phyloP scores from a whole-genome alignment of 2,329 filamentous ascomycete species.

The Penicillium concentricum region DNA sequence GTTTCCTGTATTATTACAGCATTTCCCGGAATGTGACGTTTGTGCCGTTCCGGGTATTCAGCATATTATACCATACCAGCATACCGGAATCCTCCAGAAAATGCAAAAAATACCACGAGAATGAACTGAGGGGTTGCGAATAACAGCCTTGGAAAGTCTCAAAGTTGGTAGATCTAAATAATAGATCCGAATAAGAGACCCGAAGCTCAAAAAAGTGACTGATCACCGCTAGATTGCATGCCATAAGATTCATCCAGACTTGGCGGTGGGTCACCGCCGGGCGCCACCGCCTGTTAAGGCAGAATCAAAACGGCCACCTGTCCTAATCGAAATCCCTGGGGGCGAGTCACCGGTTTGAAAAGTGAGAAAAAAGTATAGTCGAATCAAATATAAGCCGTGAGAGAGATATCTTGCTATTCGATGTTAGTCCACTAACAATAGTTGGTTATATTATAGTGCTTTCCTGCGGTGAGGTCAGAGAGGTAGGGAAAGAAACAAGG shows the following conservation, averaged over 20 bases:
- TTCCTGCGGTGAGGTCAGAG: conserved; percentile 5
- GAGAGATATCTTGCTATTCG: not conserved
- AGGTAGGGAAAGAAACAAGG: conserved; percentile 16
- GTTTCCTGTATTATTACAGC: conserved; percentile 5
- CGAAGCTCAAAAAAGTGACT: not conserved
- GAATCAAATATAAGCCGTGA: not conserved
- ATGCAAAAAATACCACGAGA: conserved; percentile 9
- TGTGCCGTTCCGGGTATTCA: conserved; percentile 14
- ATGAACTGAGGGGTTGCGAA: not conserved
- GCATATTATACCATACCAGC: conserved; percentile 16
- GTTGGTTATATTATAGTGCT: not conserved
- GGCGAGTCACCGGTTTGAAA: not conserved
- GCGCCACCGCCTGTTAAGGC: conserved; percentile 13
- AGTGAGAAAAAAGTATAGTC: not conserved
- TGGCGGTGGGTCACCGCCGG: conserved; percentile 20
- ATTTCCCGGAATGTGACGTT: conserved; percentile 17
- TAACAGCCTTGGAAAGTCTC: not conserved
- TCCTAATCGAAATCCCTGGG: conserved; percentile 15
- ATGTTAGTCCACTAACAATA: not conserved
- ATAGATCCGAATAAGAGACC: not conserved
- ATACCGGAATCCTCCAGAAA: conserved; percentile 9
- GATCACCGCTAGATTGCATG: conserved; percentile 16
- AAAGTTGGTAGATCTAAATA: not conserved
- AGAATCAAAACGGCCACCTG: conserved; percentile 23
- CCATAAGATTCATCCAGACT: conserved; percentile 23